Base-by-base conservation (phyloP, 331 rosid species). In the Arachis monticola region DNA sequence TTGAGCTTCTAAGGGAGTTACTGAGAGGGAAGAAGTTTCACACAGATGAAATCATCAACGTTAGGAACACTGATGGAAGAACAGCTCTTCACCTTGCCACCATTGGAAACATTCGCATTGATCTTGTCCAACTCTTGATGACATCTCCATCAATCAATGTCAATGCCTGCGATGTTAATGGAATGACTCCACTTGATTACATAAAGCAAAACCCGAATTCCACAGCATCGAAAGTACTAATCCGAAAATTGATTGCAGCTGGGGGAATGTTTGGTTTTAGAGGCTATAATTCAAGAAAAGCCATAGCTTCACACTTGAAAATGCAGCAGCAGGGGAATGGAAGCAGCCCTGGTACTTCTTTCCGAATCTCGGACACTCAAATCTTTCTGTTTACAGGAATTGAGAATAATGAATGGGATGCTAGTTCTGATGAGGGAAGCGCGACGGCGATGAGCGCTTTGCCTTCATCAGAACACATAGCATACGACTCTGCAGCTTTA, bases 171-270 rank as follows among this genome's bases (percentile, higher is more conserved):
- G 97, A 92, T 59, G 75, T 45, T 30, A 77, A 88, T 30, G 85
- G 91, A 77, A 77, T 92, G 90, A 92, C 93, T 6, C 87, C 97
- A 2, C 93, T 92, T 56, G 97, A 92, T 85, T 88, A 86, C 81
- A 86, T 92, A 8, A 80, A 75, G 70, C 96, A 88, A 59, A 69
- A 66, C 32, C 90, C 96, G 0, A 77, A 67, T n/a, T 86, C 96
- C 31, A 88, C 96, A 14, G 85, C 89, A 5, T 88, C 96, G 4
- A 85, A 85, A 42, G 72, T 88, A 42, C 85, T 92, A 6, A 90
- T 88, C 5, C 81, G 89, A 45, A 91, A 82, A 80, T 62, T 92
- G 78, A 67, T 86, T 59, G 88, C 96, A 13, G 96, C 93, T n/a
- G 97, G 97, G 11, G 97, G 89, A 31, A 85, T 85, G 53, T 85